These are phyloP conservation scores for Nephelium lappaceum DNA, from an alignment of 345 rosid species.

Conservation along the genomic window DNA sequence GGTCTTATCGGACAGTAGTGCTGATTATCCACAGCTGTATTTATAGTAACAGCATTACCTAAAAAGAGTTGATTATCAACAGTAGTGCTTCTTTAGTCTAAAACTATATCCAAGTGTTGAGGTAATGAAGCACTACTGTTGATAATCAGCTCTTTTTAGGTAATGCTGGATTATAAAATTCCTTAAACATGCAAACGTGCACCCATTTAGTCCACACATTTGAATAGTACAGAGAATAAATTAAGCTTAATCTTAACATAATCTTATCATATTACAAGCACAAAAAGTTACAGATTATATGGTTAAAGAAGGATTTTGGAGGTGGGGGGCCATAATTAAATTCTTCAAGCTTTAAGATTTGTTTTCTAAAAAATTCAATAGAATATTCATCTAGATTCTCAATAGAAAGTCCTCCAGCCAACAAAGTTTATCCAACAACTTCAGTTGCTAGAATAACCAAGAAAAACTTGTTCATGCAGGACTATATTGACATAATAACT, in stretches of 20 bases:
- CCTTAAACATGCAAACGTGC: slow-evolving; percentile 14
- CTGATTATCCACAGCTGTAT: no score
- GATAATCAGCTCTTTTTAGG: slow-evolving; percentile 12
- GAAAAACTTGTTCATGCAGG: not conserved
- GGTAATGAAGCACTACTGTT: slow-evolving; percentile 20
- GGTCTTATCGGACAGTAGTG: no score
- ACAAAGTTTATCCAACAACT: not conserved
- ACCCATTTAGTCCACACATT: not conserved
- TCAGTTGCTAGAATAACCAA: slow-evolving; percentile 1
- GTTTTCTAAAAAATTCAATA: not conserved
- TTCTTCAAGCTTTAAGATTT: not conserved
- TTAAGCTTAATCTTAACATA: not conserved
- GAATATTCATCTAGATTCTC: not conserved
- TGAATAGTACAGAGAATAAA: not conserved
- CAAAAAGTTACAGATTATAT: slow-evolving; percentile 3
- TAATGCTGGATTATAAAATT: slow-evolving; percentile 10
- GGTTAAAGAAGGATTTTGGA: not conserved
- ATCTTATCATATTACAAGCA: slow-evolving; percentile 8
- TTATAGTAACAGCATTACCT: no score
- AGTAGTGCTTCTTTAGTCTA: no score
- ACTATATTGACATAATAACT: not conserved
- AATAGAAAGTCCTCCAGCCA: not conserved
- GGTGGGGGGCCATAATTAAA: slow-evolving; percentile 19
- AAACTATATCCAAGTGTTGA: slow-evolving; percentile 11
- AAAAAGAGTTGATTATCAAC: no score